Conservation (phyloP, 768 basidiomycete species). For the Fistulinella prunicolor region DNA sequence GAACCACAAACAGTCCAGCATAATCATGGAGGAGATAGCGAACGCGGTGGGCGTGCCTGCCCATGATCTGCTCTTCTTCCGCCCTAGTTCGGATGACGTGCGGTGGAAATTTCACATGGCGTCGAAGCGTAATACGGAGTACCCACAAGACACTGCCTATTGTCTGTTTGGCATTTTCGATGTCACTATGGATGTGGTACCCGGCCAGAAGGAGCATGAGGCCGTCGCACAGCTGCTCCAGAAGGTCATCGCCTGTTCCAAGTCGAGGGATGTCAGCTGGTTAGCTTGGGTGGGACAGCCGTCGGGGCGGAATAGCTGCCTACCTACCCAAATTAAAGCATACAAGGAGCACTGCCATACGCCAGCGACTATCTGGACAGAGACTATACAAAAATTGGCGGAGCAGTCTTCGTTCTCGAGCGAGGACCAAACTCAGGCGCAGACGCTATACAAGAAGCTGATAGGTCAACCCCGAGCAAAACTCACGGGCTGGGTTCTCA, state of each 20-base stretch:
- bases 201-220: neutral
- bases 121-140: neutral
- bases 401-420: too few species aligned
- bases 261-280: too few species aligned
- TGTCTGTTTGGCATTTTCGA: conserved; percentile 6
- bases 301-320: too few species aligned
- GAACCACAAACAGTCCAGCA: conserved; percentile 8
- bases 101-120: conserved; percentile 11
- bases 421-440: too few species aligned
- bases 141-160: conserved; percentile 4
- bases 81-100: neutral
- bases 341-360: too few species aligned
- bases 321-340: too few species aligned
- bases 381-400: too few species aligned
- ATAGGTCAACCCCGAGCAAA: too few species aligned
- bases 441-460: too few species aligned
- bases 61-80: neutral
- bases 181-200: neutral
- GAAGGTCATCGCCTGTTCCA: conserved; percentile 2
- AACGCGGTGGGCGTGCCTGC: neutral
- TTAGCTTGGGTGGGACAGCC: too few species aligned
- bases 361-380: too few species aligned
- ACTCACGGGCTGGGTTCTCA: too few species aligned
- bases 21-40: conserved; percentile 5
- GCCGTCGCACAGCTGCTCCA: conserved; percentile 5